Evolutionary conservation across 2,329 filamentous ascomycete species (phyloP).

Genomic region (Fusarium buxicola): DNA sequence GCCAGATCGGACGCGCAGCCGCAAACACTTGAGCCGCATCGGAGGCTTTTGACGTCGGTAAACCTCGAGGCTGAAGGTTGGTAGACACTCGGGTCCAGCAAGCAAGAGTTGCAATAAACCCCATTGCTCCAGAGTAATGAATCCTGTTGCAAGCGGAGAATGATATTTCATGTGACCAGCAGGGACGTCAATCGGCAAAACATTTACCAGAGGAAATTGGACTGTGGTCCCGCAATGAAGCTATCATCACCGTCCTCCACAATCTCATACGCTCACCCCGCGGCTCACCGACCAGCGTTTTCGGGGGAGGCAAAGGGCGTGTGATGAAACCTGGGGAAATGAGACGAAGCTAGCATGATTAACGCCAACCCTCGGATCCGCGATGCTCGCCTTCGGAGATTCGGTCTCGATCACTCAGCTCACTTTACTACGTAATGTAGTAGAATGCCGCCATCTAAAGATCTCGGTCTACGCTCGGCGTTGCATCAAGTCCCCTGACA

Average conservation of each 20-base stretch:
- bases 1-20: neutral
- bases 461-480: conserved; percentile 20
- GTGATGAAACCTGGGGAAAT: conserved; percentile 35
- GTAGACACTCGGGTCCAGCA: neutral
- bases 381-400: conserved; percentile 12
- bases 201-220: conserved; percentile 22
- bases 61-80: conserved; percentile 2
- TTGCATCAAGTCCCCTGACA: conserved; percentile 10
- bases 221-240: conserved; percentile 18
- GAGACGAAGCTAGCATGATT: neutral
- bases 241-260: conserved; percentile 25
- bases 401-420: conserved; percentile 9
- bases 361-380: conserved; percentile 33
- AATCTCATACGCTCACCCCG: conserved; percentile 26
- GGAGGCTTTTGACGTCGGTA: conserved; percentile 4
- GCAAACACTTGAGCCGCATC: conserved; percentile 8
- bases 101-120: neutral
- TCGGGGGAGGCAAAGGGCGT: conserved; percentile 35
- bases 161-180: neutral
- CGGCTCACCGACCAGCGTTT: conserved; percentile 22
- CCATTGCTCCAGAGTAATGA: neutral
- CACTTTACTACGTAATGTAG: neutral
- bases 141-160: neutral
- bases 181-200: conserved; percentile 13
- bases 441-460: conserved; percentile 24